A percentile compares a stretch with the other conserved stretches of the same genome.
These are phyloP conservation scores for Phyllosticta paracitricarpa DNA, from an alignment of 2,329 filamentous ascomycete species.

Conservation along the genomic window DNA sequence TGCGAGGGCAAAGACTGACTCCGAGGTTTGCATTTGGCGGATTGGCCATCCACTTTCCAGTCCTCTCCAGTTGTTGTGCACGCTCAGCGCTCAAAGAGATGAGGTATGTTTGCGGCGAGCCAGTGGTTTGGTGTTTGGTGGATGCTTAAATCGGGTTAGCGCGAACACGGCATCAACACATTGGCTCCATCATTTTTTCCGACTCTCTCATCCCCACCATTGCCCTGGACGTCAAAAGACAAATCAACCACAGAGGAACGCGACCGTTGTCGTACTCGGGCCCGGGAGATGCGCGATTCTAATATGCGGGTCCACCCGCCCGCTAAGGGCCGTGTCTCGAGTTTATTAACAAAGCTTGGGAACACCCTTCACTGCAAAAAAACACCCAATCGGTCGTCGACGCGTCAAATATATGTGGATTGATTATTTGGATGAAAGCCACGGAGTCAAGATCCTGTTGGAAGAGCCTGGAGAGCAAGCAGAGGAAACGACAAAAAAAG, in stretches of 20 bases:
- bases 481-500: not conserved
- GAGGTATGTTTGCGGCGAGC: too few relatives aligned
- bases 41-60: too few relatives aligned
- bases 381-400: not conserved
- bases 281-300: not conserved
- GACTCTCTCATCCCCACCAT: too few relatives aligned
- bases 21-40: too few relatives aligned
- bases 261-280: not conserved
- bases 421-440: not conserved
- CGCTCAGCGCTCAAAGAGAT: too few relatives aligned
- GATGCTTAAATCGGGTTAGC: too few relatives aligned
- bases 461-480: not conserved
- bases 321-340: not conserved
- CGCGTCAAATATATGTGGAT: not conserved
- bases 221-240: too few relatives aligned
- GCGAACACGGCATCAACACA: too few relatives aligned
- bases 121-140: too few relatives aligned
- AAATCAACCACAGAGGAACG: not conserved
- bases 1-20: too few relatives aligned
- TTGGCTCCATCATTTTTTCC: too few relatives aligned
- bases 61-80: too few relatives aligned
- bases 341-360: not conserved
- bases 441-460: not conserved
- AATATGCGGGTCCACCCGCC: not conserved
- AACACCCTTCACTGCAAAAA: not conserved